phyloP scores from a whole-genome alignment of 176 grass and related monocot genomes.

The Oryza glumipatula region DNA sequence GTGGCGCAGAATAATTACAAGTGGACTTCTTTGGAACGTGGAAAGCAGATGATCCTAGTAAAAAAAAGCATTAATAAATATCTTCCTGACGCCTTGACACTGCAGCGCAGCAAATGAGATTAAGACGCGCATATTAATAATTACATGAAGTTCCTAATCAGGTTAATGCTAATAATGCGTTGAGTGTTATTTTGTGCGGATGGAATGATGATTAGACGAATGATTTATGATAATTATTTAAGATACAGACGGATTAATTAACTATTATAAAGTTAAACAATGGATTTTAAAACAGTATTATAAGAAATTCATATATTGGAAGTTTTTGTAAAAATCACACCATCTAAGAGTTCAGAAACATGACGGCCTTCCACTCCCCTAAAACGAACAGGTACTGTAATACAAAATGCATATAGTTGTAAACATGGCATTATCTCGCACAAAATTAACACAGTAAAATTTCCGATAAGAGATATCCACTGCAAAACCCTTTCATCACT shows the following conservation, averaged over 20 bases:
- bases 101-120: background rate
- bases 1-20: conserved; percentile 30
- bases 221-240: too few relatives aligned
- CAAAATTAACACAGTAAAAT: background rate
- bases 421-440: background rate
- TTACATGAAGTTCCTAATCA: background rate
- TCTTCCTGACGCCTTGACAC: background rate
- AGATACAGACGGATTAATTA: too few relatives aligned
- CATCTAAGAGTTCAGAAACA: too few relatives aligned
- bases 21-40: conserved; percentile 38
- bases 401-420: background rate
- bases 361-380: too few relatives aligned
- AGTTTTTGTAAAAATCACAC: too few relatives aligned
- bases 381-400: background rate
- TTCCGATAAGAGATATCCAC: background rate
- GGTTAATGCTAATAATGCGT: background rate
- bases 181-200: too few relatives aligned
- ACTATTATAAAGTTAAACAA: too few relatives aligned
- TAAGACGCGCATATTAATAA: background rate
- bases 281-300: too few relatives aligned
- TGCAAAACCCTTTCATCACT: background rate
- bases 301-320: too few relatives aligned
- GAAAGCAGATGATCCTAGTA: background rate
- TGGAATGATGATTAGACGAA: too few relatives aligned
- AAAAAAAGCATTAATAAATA: background rate